Percentiles rank a stretch among this genome's conserved stretches.
These are phyloP conservation scores for Patellaria atrata DNA, from an alignment of 495 filamentous ascomycete species.

Conservation along the genomic window DNA sequence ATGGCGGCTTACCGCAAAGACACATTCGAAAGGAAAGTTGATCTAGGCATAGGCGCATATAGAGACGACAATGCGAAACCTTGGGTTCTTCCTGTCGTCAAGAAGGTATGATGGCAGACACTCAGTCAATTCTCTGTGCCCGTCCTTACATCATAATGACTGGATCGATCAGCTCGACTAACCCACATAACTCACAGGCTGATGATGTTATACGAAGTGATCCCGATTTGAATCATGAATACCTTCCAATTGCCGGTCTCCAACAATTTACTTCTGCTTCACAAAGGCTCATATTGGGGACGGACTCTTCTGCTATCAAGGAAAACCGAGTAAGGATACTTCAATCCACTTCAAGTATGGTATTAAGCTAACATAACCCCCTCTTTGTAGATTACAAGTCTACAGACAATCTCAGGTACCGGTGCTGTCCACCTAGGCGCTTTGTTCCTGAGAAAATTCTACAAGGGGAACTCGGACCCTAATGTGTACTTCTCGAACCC, in stretches of 20 bases:
- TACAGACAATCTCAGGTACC: slow-evolving; percentile 73
- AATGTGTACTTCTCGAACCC: slow-evolving; percentile 80
- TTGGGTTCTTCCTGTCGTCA: slow-evolving; percentile 95
- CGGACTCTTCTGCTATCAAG: slow-evolving; percentile 60
- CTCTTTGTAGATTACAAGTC: slow-evolving; percentile 16
- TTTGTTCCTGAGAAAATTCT: slow-evolving; percentile 72
- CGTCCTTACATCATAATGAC: background rate
- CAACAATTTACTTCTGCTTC: slow-evolving; percentile 72
- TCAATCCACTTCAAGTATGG: background rate
- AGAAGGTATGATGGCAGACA: slow-evolving; percentile 59
- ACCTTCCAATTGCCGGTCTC: slow-evolving; percentile 89
- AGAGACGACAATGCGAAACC: slow-evolving; percentile 91
- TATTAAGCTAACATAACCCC: background rate
- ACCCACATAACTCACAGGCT: slow-evolving; percentile 41
- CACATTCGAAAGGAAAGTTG: slow-evolving; percentile 72
- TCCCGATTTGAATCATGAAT: slow-evolving; percentile 91
- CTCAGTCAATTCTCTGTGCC: slow-evolving; percentile 1
- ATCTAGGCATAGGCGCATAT: slow-evolving; percentile 94
- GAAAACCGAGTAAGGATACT: slow-evolving; percentile 55
- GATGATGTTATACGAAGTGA: slow-evolving; percentile 77
- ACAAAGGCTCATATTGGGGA: slow-evolving; percentile 75
- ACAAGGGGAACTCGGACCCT: slow-evolving; percentile 42
- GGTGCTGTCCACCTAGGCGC: slow-evolving; percentile 81
- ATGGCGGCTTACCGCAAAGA: slow-evolving; percentile 82
- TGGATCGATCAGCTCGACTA: background rate